A percentile compares a stretch with the other conserved stretches of the same genome.
Conservation (phyloP, 208 protist genomes). For the Angomonas deanei region DNA sequence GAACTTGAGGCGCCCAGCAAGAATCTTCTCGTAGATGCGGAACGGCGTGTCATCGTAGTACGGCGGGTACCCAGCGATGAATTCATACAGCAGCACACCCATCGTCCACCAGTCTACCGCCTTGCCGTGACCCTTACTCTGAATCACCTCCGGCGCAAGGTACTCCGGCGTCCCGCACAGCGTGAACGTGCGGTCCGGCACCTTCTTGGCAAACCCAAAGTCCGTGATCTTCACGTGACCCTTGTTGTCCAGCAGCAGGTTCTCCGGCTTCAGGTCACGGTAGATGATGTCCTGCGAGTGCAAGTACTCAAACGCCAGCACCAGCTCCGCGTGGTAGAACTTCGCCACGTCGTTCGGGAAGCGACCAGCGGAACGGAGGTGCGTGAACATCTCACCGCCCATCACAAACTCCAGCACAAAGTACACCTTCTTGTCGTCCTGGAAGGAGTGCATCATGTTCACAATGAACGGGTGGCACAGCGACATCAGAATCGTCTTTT, state of each 20-base stretch:
- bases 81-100: conserved; percentile 95
- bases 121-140: conserved; percentile 91
- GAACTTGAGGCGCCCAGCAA: conserved; percentile 75
- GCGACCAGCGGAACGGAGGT: conserved; percentile 74
- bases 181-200: conserved; percentile 77
- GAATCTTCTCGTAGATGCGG: conserved; percentile 87
- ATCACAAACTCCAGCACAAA: conserved; percentile 92
- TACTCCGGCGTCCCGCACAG: conserved; percentile 88
- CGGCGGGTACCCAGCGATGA: conserved; percentile 89
- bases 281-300: conserved; percentile 89
- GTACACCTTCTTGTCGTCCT: conserved; percentile 90
- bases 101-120: conserved; percentile 97
- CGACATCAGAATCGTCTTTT: conserved; percentile 88
- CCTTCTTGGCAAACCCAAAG: conserved; percentile 85
- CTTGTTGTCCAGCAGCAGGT: conserved; percentile 43
- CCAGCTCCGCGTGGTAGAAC: conserved; percentile 92
- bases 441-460: conserved; percentile 92
- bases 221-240: conserved; percentile 86
- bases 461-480: conserved; percentile 93
- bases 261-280: conserved; percentile 83
- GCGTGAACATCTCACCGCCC: conserved; percentile 88
- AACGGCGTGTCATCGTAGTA: conserved; percentile 91
- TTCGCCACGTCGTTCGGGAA: conserved; percentile 85
- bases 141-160: conserved; percentile 91
- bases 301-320: conserved; percentile 89